Evolutionary conservation across 208 protist genomes (phyloP).

Genomic region (Naegleria fowleri): DNA sequence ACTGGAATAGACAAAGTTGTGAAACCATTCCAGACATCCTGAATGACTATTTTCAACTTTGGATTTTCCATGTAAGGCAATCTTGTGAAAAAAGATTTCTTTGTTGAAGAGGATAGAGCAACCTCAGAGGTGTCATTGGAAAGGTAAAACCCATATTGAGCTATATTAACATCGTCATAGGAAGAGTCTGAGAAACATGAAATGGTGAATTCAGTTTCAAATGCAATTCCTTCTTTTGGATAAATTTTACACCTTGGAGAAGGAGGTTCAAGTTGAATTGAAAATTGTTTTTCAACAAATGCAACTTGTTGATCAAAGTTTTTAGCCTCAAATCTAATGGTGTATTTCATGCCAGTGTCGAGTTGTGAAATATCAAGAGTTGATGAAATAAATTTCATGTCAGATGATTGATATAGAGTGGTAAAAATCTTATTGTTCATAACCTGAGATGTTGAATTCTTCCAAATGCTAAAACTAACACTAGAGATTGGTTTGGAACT

Average conservation of each 20-base stretch:
- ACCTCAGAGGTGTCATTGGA: background rate
- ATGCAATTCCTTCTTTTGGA: background rate
- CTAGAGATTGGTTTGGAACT: too few relatives aligned
- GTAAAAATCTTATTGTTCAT: too few relatives aligned
- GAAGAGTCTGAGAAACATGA: background rate
- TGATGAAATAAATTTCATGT: too few relatives aligned
- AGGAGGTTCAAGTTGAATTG: background rate
- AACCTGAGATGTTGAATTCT: too few relatives aligned
- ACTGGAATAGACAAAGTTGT: background rate
- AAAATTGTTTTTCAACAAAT: background rate
- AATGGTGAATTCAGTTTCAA: background rate
- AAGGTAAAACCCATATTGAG: background rate
- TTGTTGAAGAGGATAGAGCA: background rate
- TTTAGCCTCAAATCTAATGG: background rate
- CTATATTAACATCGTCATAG: background rate
- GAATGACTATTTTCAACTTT: background rate
- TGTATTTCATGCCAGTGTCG: background rate
- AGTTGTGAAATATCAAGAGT: background rate
- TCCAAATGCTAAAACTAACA: too few relatives aligned
- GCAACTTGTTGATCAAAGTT: background rate
- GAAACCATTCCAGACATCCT: background rate
- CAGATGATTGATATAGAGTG: too few relatives aligned
- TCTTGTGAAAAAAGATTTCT: background rate
- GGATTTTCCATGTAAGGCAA: background rate
- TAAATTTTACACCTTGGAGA: background rate